Evolutionary conservation across 1,284 basidiomycete genomes (phyloP).

Genomic region (Tilletiopsis washingtonensis): DNA sequence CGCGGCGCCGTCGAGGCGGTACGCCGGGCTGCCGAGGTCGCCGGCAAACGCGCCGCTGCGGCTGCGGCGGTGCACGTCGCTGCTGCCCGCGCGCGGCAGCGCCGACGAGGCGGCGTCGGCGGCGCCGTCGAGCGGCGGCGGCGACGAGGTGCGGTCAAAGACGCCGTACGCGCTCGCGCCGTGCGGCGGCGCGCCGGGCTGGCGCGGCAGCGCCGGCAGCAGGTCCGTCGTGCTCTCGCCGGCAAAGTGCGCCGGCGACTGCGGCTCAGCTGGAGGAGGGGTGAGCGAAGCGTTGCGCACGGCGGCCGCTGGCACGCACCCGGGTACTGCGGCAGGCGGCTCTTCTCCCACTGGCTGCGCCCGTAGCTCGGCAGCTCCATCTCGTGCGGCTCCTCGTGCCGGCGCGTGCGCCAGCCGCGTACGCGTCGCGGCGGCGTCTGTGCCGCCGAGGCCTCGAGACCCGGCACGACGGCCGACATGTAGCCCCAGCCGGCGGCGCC

Average conservation of each 20-base stretch:
- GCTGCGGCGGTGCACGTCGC: not conserved
- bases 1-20: too few species aligned
- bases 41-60: too few species aligned
- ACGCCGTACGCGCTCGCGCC: not conserved
- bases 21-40: too few species aligned
- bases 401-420: not conserved
- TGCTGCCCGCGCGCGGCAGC: not conserved
- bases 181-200: not conserved
- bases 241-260: too few species aligned
- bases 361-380: conserved; percentile 2
- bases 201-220: not conserved
- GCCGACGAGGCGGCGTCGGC: too few species aligned
- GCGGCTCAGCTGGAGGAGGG: too few species aligned
- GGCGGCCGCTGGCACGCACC: not conserved
- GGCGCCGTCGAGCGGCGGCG: not conserved
- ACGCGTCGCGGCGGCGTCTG: not conserved
- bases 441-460: not conserved
- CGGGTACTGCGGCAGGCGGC: not conserved
- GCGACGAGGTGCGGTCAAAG: not conserved
- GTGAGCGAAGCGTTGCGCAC: too few species aligned
- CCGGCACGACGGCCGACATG: conserved; percentile 1
- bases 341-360: not conserved
- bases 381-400: not conserved
- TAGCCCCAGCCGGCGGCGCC: conserved; percentile 1
- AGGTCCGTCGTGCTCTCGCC: not conserved